A percentile compares a stretch with the other conserved stretches of the same genome.
Evolutionary conservation across 2,329 filamentous ascomycete genomes (phyloP).

Genomic region (Fusarium torulosum): DNA sequence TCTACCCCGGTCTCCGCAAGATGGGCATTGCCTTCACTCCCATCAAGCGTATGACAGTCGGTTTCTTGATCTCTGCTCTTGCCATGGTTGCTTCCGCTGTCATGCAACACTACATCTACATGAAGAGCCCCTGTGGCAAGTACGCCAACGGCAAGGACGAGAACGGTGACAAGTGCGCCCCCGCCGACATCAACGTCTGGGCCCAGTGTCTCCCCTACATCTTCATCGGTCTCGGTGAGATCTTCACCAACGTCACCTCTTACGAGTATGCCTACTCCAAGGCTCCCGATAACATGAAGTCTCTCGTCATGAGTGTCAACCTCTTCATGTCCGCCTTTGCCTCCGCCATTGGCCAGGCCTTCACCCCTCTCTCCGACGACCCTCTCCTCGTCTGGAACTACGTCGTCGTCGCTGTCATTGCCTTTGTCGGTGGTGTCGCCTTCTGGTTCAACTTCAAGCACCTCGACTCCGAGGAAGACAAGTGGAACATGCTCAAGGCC

Average conservation of each 20-base stretch:
- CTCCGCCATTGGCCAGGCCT: slow-evolving; percentile 76
- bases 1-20: slow-evolving; percentile 77
- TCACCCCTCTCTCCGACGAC: slow-evolving; percentile 71
- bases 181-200: slow-evolving; percentile 75
- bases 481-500: slow-evolving; percentile 71
- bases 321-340: slow-evolving; percentile 79
- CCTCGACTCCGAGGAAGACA: slow-evolving; percentile 76
- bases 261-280: slow-evolving; percentile 84
- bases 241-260: slow-evolving; percentile 68
- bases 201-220: slow-evolving; percentile 66
- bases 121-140: slow-evolving; percentile 69
- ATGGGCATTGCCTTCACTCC: slow-evolving; percentile 76
- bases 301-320: slow-evolving; percentile 77
- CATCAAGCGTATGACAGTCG: slow-evolving; percentile 79
- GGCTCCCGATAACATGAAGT: slow-evolving; percentile 84
- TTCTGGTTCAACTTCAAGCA: slow-evolving; percentile 78
- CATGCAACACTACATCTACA: slow-evolving; percentile 74
- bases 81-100: slow-evolving; percentile 71
- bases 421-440: slow-evolving; percentile 69
- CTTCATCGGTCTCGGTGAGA: slow-evolving; percentile 65
- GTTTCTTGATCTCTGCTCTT: slow-evolving; percentile 74
- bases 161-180: slow-evolving; percentile 58
- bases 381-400: slow-evolving; percentile 81
- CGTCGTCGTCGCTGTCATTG: slow-evolving; percentile 70
- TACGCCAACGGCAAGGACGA: slow-evolving; percentile 57